Conservation (phyloP, 2,329 filamentous ascomycete species). For the Verticillium dahliae region DNA sequence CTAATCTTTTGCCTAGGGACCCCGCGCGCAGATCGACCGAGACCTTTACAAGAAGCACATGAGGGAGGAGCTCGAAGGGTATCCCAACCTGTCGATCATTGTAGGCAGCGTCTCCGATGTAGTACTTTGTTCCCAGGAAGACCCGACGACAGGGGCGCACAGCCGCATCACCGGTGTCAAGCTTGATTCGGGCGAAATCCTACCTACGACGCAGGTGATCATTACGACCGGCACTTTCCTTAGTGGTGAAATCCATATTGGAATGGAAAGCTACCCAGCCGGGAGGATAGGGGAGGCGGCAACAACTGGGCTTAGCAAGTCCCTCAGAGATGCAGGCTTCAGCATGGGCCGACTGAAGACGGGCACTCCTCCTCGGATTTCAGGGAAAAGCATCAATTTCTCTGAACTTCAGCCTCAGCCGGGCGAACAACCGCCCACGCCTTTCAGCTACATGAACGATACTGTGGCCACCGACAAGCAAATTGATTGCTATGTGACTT, state of each 20-base stretch:
- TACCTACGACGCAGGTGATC: constrained; percentile 74
- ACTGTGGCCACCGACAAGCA: constrained; percentile 73
- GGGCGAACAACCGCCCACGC: constrained; percentile 79
- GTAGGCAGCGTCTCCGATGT: constrained; percentile 91
- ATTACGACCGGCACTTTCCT: constrained; percentile 97
- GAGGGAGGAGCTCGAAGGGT: constrained; percentile 74
- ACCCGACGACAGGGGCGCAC: constrained; percentile 26
- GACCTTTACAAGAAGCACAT: constrained; percentile 84
- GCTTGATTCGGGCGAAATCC: constrained; percentile 78
- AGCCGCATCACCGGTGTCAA: constrained; percentile 69
- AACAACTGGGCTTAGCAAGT: constrained; percentile 88
- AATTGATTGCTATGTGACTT: constrained; percentile 77
- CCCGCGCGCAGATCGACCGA: constrained; percentile 91
- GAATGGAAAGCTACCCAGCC: constrained; percentile 74
- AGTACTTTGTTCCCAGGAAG: constrained; percentile 57
- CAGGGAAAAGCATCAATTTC: constrained; percentile 77
- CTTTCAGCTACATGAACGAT: constrained; percentile 87
- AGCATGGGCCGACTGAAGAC: constrained; percentile 88
- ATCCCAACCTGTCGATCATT: constrained; percentile 73
- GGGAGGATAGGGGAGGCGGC: constrained; percentile 92
- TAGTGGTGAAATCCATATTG: constrained; percentile 94
- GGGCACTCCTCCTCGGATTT: constrained; percentile 84
- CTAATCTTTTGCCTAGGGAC: constrained; percentile 47
- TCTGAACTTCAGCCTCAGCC: constrained; percentile 61
- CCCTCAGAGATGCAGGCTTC: constrained; percentile 81